phyloP scores from a whole-genome alignment of 129 eudicot genomes.

The Glebionis coronaria region DNA sequence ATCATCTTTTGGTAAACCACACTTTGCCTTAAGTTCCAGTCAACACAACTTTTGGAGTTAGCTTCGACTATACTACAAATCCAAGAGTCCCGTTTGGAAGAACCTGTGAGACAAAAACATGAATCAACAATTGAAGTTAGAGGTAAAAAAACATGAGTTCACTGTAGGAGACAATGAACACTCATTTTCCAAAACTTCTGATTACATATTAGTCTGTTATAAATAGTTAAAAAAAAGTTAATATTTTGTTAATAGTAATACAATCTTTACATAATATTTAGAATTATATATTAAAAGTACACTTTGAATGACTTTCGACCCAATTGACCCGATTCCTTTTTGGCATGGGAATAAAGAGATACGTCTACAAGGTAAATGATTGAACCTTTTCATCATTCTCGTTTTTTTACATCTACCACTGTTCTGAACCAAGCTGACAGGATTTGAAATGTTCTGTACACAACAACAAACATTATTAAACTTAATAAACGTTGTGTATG shows the following conservation, averaged over 20 bases:
- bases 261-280: background rate
- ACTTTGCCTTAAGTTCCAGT: slow-evolving; percentile 56
- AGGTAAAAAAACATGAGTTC: no score
- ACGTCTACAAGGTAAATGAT: slow-evolving; percentile 11
- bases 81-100: slow-evolving; percentile 80
- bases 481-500: slow-evolving; percentile 1
- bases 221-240: no score
- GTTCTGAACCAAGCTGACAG: slow-evolving; percentile 89
- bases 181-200: no score
- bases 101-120: slow-evolving; percentile 40
- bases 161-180: no score
- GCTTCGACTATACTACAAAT: slow-evolving; percentile 63
- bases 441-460: slow-evolving; percentile 44
- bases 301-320: background rate
- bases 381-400: slow-evolving; percentile 68
- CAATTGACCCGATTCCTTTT: background rate
- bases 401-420: slow-evolving; percentile 75
- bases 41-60: slow-evolving; percentile 59
- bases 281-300: no score
- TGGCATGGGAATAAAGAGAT: background rate
- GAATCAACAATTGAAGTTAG: background rate
- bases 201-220: no score
- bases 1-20: slow-evolving; percentile 77
- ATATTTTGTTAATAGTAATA: no score
- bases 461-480: slow-evolving; percentile 20